phyloP scores from a whole-genome alignment of 352 stramenopile genomes.

The Pythium aristosporum region DNA sequence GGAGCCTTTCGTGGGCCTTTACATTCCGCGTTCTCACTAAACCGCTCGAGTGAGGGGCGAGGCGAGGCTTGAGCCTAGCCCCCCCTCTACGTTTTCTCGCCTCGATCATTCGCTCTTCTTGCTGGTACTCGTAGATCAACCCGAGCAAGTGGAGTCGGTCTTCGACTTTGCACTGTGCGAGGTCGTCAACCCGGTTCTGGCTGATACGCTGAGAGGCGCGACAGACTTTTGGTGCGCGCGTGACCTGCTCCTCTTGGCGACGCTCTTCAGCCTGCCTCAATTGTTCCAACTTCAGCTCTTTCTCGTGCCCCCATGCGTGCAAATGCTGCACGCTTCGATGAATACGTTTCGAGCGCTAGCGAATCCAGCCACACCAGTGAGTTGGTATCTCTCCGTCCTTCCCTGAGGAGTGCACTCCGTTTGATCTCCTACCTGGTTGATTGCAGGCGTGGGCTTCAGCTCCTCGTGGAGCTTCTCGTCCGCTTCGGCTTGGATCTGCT shows the following conservation, averaged over 20 bases:
- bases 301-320: conserved; percentile 59
- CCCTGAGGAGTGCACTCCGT: too few relatives aligned
- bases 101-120: conserved; percentile 43
- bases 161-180: conserved; percentile 64
- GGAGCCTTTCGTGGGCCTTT: conserved; percentile 53
- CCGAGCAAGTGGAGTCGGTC: conserved; percentile 67
- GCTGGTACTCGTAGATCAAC: conserved; percentile 69
- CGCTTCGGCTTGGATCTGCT: conserved; percentile 44
- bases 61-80: conserved; percentile 26
- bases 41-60: conserved; percentile 59
- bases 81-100: conserved; percentile 8
- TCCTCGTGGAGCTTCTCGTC: conserved; percentile 30
- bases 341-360: conserved; percentile 61
- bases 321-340: conserved; percentile 58
- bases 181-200: conserved; percentile 39
- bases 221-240: conserved; percentile 37
- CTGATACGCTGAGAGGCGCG: conserved; percentile 30
- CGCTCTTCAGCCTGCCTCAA: conserved; percentile 38
- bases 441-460: conserved; percentile 37
- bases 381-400: not conserved
- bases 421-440: conserved; percentile 46
- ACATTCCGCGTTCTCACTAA: conserved; percentile 27
- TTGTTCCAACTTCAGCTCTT: conserved; percentile 49
- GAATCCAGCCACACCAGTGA: not conserved
- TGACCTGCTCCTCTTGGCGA: conserved; percentile 31